Base-by-base conservation (phyloP, 2,329 filamentous ascomycete genomes). In the Ramularia endophylla region DNA sequence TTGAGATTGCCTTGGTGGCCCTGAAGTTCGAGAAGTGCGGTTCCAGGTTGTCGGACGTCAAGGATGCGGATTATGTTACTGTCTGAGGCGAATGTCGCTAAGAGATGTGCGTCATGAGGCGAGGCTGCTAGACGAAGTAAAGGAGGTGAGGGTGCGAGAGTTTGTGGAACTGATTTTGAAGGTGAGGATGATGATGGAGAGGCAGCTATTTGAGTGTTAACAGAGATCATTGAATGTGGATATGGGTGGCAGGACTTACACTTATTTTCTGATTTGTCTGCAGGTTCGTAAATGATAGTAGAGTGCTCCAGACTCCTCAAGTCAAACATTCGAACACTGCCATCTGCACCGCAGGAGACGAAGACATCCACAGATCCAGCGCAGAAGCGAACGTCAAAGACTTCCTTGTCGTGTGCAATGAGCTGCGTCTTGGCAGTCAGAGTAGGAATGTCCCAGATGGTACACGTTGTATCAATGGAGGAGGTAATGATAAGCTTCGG, bases 301-400 rank as follows among this genome's bases (percentile, higher is more conserved):
- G 89, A 95, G 64, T 98, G 92, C 63, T 98, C 92, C 39, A 98
- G 70, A 64, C 90, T 97, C 59, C 92, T 80, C 47, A 98, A 72
- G 65, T 98, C 92, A 66, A 98, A 98, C 92, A 98, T 98, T 55
- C 92, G 81, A 18, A 98, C 92, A 63, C 90, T 97, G 28, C 92
- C 92, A 62, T 98, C 92, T 41, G 94, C 90, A 38, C 92, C 92
- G 63, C 92, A 98, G 64, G 87, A 95, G 22, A 97, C 92, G 63
- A 98, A 98, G 1, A 97, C 89, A 58, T 98, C 92, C n/a, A 95
- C 87, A 56, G 88, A 95, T 54, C 94, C 92, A 36, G 92, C 92
- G 67, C 92, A 98, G 68, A 98, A 98, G 15, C 92, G 82, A 35
- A 98, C 92, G 62, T 98, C 92, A 59, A 95, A 98, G 5, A 98